Evolutionary conservation across 306 rosid species (phyloP), one percentile per base, ranked within the genome.

Genomic region (Calophaca sinica): DNA sequence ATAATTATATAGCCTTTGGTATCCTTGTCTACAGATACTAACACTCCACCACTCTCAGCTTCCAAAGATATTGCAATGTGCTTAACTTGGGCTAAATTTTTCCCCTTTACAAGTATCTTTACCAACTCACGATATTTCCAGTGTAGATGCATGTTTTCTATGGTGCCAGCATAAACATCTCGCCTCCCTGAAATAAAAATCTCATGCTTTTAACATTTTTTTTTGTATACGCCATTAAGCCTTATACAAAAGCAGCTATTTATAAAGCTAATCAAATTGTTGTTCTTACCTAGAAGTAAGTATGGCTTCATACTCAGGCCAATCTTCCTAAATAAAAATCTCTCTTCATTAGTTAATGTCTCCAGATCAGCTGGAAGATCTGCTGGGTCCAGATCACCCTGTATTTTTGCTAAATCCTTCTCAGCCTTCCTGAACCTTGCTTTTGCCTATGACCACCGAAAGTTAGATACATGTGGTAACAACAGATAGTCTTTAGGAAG

Each of bases 121-220:
- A 91, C 96, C 87, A 94, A 75, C 84, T 94, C 98, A 1, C 96
- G 87, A 54, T 87, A 85, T 76, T 94, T 94, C 97, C 98, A 91
- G 62, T 94, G 98, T 46, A 94, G 89, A 84, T 94, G 98, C 96
- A 94, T 89, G 83, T 94, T 94, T 84, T 94, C 96, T 80, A 94
- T 77, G 72, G 94, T 91, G 75, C 98, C 98, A 77, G 88, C 83
- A 82, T 85, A 94, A 79, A 91, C 92, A 50, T 79, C 96, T 72
- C 96, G 89, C 84, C 81, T 87, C 79, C 98, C 98, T 91, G 88
- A 76, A 84, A 87, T 31, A 71, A 52, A 61, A 63, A 80, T 62
- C 41, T 26, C 67, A 29, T 36, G 68, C 68, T 49, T 63, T 69
- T 44, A 64, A 79, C 6, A 28, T 11, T n/a, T 70, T n/a, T 36